These are phyloP conservation scores for Triangularia verruculosa DNA, from an alignment of 2,329 filamentous ascomycete species.

Conservation along the genomic window DNA sequence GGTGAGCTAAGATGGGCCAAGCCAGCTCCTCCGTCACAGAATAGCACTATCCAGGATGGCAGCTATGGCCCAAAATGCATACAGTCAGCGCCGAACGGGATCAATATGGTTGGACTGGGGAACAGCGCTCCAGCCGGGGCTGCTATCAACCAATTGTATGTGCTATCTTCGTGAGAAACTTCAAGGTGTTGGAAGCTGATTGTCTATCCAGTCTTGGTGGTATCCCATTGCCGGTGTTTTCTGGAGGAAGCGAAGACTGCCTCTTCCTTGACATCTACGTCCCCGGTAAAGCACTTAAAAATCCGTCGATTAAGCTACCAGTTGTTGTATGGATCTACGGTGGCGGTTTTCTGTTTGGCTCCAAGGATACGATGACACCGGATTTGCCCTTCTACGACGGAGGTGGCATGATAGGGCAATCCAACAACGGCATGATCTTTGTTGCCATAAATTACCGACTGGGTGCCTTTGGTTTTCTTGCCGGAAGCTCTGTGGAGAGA, in stretches of 20 bases:
- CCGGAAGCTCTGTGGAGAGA: slow-evolving; percentile 42
- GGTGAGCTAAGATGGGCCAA: slow-evolving; percentile 25
- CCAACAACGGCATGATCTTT: slow-evolving; percentile 42
- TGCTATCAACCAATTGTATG: slow-evolving; percentile 36
- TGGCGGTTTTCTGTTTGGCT: slow-evolving; percentile 43
- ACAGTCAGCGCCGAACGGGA: slow-evolving; percentile 27
- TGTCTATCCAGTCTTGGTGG: slow-evolving; percentile 30
- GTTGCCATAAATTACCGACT: slow-evolving; percentile 48
- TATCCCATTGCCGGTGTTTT: slow-evolving; percentile 33
- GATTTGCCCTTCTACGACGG: slow-evolving; percentile 40
- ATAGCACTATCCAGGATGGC: slow-evolving; percentile 29
- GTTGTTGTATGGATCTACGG: slow-evolving; percentile 47
- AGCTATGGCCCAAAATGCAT: slow-evolving; percentile 29
- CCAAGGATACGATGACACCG: slow-evolving; percentile 37
- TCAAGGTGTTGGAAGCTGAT: background rate
- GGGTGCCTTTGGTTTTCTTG: slow-evolving; percentile 47
- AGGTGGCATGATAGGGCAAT: slow-evolving; percentile 34
- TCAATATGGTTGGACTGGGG: slow-evolving; percentile 34
- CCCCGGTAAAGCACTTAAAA: slow-evolving; percentile 40
- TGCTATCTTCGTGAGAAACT: background rate
- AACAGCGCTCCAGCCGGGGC: slow-evolving; percentile 34
- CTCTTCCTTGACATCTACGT: slow-evolving; percentile 50
- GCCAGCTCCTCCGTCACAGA: slow-evolving; percentile 19
- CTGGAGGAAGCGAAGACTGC: slow-evolving; percentile 42
- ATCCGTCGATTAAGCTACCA: slow-evolving; percentile 38